Conservation (phyloP, 2,329 filamentous ascomycete species). For the Cladophialophora immunda region DNA sequence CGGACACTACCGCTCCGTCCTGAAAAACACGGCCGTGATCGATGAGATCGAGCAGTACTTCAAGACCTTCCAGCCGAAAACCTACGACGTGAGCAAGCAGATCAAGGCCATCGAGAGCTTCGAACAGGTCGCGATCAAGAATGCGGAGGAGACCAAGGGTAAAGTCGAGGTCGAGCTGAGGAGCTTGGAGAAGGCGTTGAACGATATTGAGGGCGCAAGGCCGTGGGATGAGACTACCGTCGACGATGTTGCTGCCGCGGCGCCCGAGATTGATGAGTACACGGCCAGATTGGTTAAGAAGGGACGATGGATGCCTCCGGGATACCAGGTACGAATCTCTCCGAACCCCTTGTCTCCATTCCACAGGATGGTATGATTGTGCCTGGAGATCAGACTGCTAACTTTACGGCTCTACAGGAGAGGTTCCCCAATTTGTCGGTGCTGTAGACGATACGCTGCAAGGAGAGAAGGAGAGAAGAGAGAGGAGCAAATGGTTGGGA, state of each 20-base stretch:
- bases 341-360: not conserved
- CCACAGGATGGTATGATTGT: not conserved
- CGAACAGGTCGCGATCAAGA: constrained; percentile 95
- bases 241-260: constrained; percentile 92
- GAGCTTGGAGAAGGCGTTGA: constrained; percentile 91
- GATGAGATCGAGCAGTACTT: constrained; percentile 98
- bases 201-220: constrained; percentile 95
- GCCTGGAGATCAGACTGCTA: constrained; percentile 3
- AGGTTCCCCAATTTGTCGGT: constrained; percentile 98
- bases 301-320: constrained; percentile 97
- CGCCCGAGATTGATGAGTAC: constrained; percentile 97
- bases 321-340: constrained; percentile 84
- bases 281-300: constrained; percentile 93
- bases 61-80: constrained; percentile 86
- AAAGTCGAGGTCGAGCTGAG: constrained; percentile 94
- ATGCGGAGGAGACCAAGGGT: constrained; percentile 94
- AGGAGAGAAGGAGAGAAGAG: constrained; percentile 9
- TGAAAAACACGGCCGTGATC: constrained; percentile 96
- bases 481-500: not conserved
- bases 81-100: constrained; percentile 92
- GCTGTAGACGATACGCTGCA: constrained; percentile 69
- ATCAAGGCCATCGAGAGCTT: constrained; percentile 98
- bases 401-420: constrained; percentile 68
- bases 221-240: constrained; percentile 98
- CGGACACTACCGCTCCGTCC: constrained; percentile 83